Conservation (phyloP, 257 asterid genomes). For the Gardenia jasminoides region DNA sequence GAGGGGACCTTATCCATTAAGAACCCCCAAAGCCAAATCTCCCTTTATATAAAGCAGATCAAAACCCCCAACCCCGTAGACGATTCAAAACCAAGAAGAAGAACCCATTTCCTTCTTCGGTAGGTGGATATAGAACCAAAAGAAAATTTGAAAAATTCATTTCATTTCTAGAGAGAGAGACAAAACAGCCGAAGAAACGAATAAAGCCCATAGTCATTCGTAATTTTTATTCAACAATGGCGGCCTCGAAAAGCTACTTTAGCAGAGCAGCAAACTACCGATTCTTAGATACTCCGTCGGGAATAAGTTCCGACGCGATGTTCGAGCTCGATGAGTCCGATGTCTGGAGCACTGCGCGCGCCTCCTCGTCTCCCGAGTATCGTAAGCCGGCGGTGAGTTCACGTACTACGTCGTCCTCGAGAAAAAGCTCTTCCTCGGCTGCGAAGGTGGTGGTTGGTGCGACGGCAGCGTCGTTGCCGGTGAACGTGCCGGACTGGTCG, state of each 20-base stretch:
- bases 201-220: neutral
- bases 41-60: slow-evolving; percentile 46
- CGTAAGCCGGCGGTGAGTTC: slow-evolving; percentile 33
- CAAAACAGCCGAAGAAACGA: neutral
- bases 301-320: slow-evolving; percentile 19
- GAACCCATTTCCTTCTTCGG: neutral
- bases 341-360: slow-evolving; percentile 53
- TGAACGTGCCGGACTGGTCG: slow-evolving; percentile 98
- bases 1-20: slow-evolving; percentile 54
- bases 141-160: neutral
- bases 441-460: slow-evolving; percentile 19
- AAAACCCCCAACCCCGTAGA: slow-evolving; percentile 20
- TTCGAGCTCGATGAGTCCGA: slow-evolving; percentile 95
- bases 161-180: neutral
- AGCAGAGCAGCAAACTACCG: slow-evolving; percentile 55
- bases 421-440: slow-evolving; percentile 40
- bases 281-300: slow-evolving; percentile 39
- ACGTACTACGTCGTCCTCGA: slow-evolving; percentile 26
- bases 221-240: slow-evolving; percentile 39
- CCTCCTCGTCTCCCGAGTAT: slow-evolving; percentile 58
- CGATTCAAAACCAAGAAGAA: neutral
- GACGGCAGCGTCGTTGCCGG: slow-evolving; percentile 74
- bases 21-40: neutral
- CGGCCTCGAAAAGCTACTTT: slow-evolving; percentile 65
- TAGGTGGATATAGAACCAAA: neutral